phyloP scores from a whole-genome alignment of 495 filamentous ascomycete species.

The Choiromyces venosus region DNA sequence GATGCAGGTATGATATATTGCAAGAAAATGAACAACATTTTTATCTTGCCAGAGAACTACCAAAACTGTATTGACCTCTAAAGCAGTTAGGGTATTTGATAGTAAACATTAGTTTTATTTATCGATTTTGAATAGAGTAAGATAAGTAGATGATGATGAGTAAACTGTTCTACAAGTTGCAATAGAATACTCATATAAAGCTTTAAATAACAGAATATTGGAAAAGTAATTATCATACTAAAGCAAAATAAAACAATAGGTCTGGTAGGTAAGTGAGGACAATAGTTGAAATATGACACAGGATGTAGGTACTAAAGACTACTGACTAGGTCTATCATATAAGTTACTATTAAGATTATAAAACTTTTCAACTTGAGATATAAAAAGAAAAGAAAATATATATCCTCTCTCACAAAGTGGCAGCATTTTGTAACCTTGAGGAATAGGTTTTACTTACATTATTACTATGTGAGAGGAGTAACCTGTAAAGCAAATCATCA shows the following conservation, averaged over 20 bases:
- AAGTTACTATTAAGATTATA: neutral
- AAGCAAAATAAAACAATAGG: neutral
- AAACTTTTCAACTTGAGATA: constrained; percentile 10
- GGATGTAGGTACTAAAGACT: neutral
- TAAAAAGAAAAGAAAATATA: neutral
- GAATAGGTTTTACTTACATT: no score
- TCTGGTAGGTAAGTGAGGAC: neutral
- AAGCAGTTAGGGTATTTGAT: neutral
- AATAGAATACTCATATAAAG: neutral
- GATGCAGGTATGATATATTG: no score
- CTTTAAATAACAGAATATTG: neutral
- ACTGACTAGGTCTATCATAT: neutral
- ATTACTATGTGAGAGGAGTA: no score
- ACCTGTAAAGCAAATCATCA: no score
- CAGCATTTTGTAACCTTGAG: no score
- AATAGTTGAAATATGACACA: neutral
- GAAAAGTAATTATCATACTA: constrained; percentile 23
- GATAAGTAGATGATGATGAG: constrained; percentile 1
- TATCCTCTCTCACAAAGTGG: no score
- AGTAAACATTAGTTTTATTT: neutral
- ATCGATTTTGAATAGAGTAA: neutral
- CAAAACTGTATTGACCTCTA: no score
- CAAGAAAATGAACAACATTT: no score
- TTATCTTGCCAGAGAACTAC: neutral
- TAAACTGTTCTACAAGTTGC: constrained; percentile 7